Evolutionary conservation across 345 rosid species (phyloP), one percentile per base, ranked within the genome.

Genomic region (Microthlaspi erraticum): DNA sequence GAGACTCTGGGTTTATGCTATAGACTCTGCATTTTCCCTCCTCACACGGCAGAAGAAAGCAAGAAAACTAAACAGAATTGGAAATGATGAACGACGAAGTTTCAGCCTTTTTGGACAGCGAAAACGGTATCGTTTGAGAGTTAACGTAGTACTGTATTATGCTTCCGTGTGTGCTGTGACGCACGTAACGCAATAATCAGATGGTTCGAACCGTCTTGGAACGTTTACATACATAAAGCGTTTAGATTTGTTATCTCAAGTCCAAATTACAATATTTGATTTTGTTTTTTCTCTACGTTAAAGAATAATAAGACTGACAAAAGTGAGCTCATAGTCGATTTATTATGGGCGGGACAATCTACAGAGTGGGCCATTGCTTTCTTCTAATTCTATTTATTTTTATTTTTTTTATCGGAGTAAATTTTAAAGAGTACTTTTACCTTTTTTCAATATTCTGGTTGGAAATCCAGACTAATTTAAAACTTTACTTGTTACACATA

Each of bases 291-390:
- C 23, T 1, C 5, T 23, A 53, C 42, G 53, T 52, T 10, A 53
- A 39, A 66, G 41, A 64, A 65, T 43, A 52, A 18, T 43, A 52
- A 18, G 71, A 38, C 71, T 52, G 71, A 32, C 17, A 56, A 65
- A 65, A 57, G 60, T 64, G 26, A 58, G 20, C 18, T 66, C 26
- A 43, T 58, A 10, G 31, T 66, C 46, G 46, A 58, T 59, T 66
- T 65, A 66, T 48, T 59, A 49, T 50, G 60, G 32, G 77, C 72
- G 66, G 67, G 77, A 43, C 66, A 65, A 58, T 58, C 72, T 57
- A 37, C 51, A 48, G 5, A 58, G 62, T 66, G 72, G 77, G 62
- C 16, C 78, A 50, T 41, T 17, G 18, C 9, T 71, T 59, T 38
- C 1, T 39, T 3, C 12, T 59, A 7, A 34, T 53, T 61, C 45